These are phyloP conservation scores for Chrysosporium queenslandicum DNA, from an alignment of 2,329 filamentous ascomycete genomes.

Conservation along the genomic window DNA sequence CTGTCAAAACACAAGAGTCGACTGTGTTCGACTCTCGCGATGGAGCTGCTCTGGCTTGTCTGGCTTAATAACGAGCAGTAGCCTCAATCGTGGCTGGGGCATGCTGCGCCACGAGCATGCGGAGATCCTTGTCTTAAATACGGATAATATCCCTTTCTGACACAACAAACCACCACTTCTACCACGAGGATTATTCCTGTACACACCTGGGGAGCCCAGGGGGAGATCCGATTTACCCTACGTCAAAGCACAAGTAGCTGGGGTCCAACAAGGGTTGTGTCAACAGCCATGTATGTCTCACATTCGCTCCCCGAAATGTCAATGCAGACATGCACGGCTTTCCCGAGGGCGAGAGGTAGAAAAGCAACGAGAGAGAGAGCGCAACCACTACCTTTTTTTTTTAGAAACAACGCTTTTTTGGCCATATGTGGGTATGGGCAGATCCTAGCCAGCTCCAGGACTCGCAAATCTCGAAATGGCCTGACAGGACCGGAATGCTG, in stretches of 20 bases:
- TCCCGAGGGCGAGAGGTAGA: neutral
- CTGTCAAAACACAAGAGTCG: no score
- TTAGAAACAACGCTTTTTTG: neutral
- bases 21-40: no score
- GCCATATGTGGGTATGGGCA: neutral
- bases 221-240: neutral
- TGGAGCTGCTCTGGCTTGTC: no score
- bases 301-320: neutral
- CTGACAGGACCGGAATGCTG: neutral
- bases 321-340: neutral
- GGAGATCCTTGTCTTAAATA: neutral
- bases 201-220: neutral
- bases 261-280: neutral
- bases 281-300: conserved; percentile 10
- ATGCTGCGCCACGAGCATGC: conserved; percentile 1
- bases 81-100: neutral
- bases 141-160: neutral
- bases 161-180: neutral
- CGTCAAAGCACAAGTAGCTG: conserved; percentile 6
- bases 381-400: no score
- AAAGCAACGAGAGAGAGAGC: no score
- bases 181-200: neutral
- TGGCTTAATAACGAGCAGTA: neutral
- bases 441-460: neutral
- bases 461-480: conserved; percentile 10